phyloP scores from a whole-genome alignment of 768 basidiomycete species.

The Cyclocybe cylindracea region DNA sequence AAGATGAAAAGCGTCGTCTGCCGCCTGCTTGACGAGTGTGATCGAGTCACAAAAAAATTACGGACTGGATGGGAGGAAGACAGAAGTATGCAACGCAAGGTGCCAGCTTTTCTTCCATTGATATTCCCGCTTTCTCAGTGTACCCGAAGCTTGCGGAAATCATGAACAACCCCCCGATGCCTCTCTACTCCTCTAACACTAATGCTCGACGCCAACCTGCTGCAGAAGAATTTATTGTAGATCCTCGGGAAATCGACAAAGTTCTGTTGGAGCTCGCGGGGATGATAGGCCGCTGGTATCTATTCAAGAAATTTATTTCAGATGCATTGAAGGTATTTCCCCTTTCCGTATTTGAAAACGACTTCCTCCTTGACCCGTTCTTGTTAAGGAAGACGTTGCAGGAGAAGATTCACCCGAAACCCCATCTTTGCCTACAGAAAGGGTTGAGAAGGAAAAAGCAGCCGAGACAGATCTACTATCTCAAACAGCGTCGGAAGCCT shows the following conservation, averaged over 20 bases:
- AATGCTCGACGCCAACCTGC: conserved; percentile 28
- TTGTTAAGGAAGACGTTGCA: conserved; percentile 3
- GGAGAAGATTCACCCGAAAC: conserved; percentile 3
- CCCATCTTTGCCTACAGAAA: conserved; percentile 9
- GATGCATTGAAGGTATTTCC: conserved; percentile 63
- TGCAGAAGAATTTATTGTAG: conserved; percentile 59
- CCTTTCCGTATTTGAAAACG: conserved; percentile 10
- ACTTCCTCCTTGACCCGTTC: not conserved
- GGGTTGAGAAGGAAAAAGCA: conserved; percentile 7
- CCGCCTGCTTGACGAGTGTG: conserved; percentile 82
- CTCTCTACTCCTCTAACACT: conserved; percentile 29
- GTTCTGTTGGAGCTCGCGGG: conserved; percentile 84
- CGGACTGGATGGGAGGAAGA: conserved; percentile 92
- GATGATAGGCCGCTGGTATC: conserved; percentile 89
- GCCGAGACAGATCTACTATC: conserved; percentile 31
- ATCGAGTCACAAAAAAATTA: conserved; percentile 75
- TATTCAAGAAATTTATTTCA: conserved; percentile 86
- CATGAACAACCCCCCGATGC: conserved; percentile 38
- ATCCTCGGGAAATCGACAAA: conserved; percentile 91
- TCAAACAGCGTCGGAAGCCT: conserved; percentile 50
- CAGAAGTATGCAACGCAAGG: conserved; percentile 79
- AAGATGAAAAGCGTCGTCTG: conserved; percentile 83
- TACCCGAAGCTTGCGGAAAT: conserved; percentile 47
- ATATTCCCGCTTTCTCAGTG: not conserved
- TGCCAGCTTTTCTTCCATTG: conserved; percentile 20